Evolutionary conservation across 306 rosid genomes (phyloP).

Genomic region (Lathyrus aphaca): DNA sequence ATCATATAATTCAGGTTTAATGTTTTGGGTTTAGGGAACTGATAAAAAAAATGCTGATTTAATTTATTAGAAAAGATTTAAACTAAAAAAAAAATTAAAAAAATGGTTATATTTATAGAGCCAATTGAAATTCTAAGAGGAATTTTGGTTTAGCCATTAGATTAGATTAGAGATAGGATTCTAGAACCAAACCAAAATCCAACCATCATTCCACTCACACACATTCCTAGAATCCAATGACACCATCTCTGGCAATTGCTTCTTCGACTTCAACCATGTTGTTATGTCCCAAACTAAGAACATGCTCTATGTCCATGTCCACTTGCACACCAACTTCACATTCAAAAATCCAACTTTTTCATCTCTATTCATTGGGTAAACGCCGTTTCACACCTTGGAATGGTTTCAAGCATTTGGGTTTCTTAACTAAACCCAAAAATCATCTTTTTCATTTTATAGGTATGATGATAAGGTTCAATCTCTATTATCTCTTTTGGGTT

Average conservation of each 20-base stretch:
- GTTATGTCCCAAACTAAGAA: slow-evolving; percentile 49
- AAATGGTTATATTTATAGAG: background rate
- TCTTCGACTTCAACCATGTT: slow-evolving; percentile 48
- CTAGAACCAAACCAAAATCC: background rate
- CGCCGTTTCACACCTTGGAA: slow-evolving; percentile 72
- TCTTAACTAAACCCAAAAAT: slow-evolving; percentile 53
- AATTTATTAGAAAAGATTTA: no score
- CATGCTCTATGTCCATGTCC: slow-evolving; percentile 32
- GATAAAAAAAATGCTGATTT: no score
- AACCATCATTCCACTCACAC: background rate
- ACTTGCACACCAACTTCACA: slow-evolving; percentile 33
- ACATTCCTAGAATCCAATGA: slow-evolving; percentile 33
- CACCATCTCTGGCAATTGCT: slow-evolving; percentile 52
- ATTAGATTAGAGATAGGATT: slow-evolving; percentile 35
- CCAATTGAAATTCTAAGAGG: background rate
- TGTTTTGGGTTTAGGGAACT: no score
- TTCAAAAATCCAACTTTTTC: slow-evolving; percentile 45
- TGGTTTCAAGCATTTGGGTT: slow-evolving; percentile 79
- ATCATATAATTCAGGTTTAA: no score
- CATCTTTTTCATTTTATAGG: slow-evolving; percentile 49
- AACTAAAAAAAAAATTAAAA: no score
- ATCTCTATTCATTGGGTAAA: slow-evolving; percentile 52
- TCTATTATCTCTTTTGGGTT: slow-evolving; percentile 26
- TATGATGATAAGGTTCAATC: slow-evolving; percentile 12
- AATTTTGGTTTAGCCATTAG: background rate